These are phyloP conservation scores for Alternaria incomplexa DNA, from an alignment of 2,329 filamentous ascomycete species.

Conservation along the genomic window DNA sequence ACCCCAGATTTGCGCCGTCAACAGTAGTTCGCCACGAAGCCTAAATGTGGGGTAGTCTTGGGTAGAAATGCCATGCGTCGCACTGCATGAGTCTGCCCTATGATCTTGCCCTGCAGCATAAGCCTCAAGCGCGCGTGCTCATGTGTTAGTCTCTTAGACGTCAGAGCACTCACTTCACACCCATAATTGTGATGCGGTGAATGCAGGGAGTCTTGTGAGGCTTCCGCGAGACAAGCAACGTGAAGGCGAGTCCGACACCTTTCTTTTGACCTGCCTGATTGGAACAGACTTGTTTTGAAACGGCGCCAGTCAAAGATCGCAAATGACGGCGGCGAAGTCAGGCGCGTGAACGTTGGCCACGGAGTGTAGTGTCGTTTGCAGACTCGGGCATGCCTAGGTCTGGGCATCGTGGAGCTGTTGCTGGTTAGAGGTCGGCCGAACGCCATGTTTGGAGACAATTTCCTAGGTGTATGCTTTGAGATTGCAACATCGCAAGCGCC, in stretches of 20 bases:
- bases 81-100: constrained; percentile 28
- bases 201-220: constrained; percentile 29
- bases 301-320: neutral
- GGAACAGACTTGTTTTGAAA: constrained; percentile 6
- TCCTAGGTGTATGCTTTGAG: constrained; percentile 27
- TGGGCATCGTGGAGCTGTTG: constrained; percentile 3
- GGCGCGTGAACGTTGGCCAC: neutral
- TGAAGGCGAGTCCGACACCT: neutral
- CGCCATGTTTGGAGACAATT: constrained; percentile 17
- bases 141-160: constrained; percentile 17
- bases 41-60: constrained; percentile 14
- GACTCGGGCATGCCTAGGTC: constrained; percentile 6
- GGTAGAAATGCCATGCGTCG: constrained; percentile 17
- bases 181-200: neutral
- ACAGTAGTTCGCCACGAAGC: constrained; percentile 3
- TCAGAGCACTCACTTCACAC: constrained; percentile 14
- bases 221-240: constrained; percentile 21
- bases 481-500: constrained; percentile 17
- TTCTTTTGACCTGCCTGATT: constrained; percentile 20
- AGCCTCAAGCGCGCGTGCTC: constrained; percentile 31
- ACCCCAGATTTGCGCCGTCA: constrained; percentile 5
- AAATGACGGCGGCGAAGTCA: neutral
- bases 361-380: neutral
- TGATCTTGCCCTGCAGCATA: constrained; percentile 28
- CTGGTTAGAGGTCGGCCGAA: constrained; percentile 18